Evolutionary conservation across 129 eudicot genomes (phyloP).

Genomic region (Ambrosia artemisiifolia): DNA sequence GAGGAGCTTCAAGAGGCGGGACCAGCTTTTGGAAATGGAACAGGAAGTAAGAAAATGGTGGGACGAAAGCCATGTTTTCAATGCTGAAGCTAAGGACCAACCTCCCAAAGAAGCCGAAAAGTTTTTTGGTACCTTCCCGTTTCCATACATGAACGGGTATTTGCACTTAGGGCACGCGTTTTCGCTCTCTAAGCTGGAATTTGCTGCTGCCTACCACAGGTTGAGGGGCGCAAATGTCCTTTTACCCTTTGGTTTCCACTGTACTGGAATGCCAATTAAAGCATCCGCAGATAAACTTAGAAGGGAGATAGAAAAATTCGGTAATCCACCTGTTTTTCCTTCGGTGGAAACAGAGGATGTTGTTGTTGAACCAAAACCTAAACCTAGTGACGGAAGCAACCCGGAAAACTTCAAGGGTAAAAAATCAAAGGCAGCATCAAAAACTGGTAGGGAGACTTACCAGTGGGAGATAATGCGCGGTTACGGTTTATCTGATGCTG

Average conservation of each 20-base stretch:
- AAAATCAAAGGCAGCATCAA: conserved; percentile 71
- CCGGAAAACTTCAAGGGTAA: conserved; percentile 74
- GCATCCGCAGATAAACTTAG: conserved; percentile 84
- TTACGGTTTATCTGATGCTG: conserved; percentile 73
- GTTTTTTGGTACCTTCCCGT: conserved; percentile 85
- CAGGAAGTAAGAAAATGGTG: conserved; percentile 53
- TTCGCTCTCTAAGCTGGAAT: conserved; percentile 79
- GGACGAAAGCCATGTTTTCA: conserved; percentile 60
- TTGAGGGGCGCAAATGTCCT: conserved; percentile 84
- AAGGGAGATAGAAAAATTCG: conserved; percentile 65
- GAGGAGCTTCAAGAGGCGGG: conserved; percentile 65
- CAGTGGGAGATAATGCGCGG: conserved; percentile 94
- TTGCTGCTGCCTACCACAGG: conserved; percentile 80
- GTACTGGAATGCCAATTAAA: conserved; percentile 93
- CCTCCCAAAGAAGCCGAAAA: conserved; percentile 64
- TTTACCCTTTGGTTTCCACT: conserved; percentile 82
- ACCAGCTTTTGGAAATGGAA: conserved; percentile 62
- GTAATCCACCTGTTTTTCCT: conserved; percentile 72
- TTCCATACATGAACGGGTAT: conserved; percentile 87
- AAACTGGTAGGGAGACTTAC: conserved; percentile 59
- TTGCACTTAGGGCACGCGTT: conserved; percentile 85
- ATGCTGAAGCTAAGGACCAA: conserved; percentile 53
- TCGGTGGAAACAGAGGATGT: conserved; percentile 44
- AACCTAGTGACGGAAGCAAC: conserved; percentile 36
- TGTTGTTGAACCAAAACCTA: conserved; percentile 33